These are phyloP conservation scores for Vicia villosa DNA, from an alignment of 306 rosid genomes.

Conservation along the genomic window DNA sequence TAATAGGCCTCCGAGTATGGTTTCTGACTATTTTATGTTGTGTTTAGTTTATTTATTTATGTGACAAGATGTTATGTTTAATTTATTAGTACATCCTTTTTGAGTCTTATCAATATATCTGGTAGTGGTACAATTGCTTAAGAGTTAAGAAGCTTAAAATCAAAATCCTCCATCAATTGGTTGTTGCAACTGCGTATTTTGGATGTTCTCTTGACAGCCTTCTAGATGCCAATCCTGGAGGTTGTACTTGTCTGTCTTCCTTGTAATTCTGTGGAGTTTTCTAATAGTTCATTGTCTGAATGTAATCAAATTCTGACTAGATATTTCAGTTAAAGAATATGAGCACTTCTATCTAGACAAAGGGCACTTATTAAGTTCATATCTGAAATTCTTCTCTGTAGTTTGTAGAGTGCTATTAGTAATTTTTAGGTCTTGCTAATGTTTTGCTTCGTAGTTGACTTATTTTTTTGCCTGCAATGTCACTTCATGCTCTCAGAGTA, in stretches of 20 bases:
- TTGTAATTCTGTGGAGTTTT: too few species aligned
- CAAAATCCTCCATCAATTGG: constrained; percentile 11
- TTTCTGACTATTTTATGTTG: constrained; percentile 29
- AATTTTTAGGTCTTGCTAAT: constrained; percentile 12
- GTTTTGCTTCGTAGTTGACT: constrained; percentile 9
- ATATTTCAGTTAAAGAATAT: constrained; percentile 5
- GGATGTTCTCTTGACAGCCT: constrained; percentile 25
- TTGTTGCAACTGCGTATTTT: constrained; percentile 51
- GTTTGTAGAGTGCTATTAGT: constrained; percentile 13
- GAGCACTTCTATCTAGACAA: constrained; percentile 40
- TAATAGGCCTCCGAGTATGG: constrained; percentile 76
- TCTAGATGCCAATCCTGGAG: constrained; percentile 21
- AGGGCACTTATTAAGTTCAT: neutral
- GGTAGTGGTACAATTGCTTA: neutral
- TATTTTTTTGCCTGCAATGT: constrained; percentile 31
- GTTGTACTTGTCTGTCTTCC: constrained; percentile 13
- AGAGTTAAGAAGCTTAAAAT: constrained; percentile 4
- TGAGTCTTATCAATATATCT: neutral
- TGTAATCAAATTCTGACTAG: neutral
- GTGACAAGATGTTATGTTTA: too few species aligned
- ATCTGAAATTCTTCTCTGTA: neutral
- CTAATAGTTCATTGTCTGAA: too few species aligned
- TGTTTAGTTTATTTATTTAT: constrained; percentile 14
- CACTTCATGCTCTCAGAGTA: constrained; percentile 17
- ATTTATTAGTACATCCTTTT: neutral